Percentiles rank a stretch among this genome's conserved stretches.
phyloP scores from a whole-genome alignment of 345 rosid species.

The Camelina neglecta region DNA sequence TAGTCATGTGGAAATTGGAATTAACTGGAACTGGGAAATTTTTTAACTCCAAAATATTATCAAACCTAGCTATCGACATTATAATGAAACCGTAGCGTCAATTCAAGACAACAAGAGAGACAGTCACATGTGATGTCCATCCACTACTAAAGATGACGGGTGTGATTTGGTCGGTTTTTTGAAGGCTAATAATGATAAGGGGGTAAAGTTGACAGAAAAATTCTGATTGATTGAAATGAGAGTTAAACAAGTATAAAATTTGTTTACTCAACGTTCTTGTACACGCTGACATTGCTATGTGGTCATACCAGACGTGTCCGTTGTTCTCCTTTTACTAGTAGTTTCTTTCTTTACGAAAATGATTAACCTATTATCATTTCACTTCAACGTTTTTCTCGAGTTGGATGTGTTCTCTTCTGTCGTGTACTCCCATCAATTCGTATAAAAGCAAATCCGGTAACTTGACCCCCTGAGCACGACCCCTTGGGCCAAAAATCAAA shows the following conservation, averaged over 20 bases:
- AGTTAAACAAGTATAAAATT: too few relatives aligned
- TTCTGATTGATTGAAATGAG: too few relatives aligned
- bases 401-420: background rate
- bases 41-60: background rate
- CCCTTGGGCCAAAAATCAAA: background rate
- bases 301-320: background rate
- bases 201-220: too few relatives aligned
- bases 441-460: background rate
- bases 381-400: background rate
- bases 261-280: too few relatives aligned
- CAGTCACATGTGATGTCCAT: background rate
- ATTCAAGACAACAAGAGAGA: background rate
- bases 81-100: background rate
- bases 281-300: too few relatives aligned
- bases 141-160: background rate
- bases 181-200: too few relatives aligned
- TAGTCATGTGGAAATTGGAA: too few relatives aligned
- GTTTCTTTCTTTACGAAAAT: slow-evolving; percentile 4
- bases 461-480: background rate
- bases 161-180: too few relatives aligned
- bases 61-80: background rate
- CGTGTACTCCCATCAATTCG: background rate
- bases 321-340: background rate
- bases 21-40: background rate
- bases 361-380: too few relatives aligned